A percentile compares a stretch with the other conserved stretches of the same genome.
These are phyloP conservation scores for Neofusicoccum parvum DNA, from an alignment of 2,329 filamentous ascomycete genomes.

Conservation along the genomic window DNA sequence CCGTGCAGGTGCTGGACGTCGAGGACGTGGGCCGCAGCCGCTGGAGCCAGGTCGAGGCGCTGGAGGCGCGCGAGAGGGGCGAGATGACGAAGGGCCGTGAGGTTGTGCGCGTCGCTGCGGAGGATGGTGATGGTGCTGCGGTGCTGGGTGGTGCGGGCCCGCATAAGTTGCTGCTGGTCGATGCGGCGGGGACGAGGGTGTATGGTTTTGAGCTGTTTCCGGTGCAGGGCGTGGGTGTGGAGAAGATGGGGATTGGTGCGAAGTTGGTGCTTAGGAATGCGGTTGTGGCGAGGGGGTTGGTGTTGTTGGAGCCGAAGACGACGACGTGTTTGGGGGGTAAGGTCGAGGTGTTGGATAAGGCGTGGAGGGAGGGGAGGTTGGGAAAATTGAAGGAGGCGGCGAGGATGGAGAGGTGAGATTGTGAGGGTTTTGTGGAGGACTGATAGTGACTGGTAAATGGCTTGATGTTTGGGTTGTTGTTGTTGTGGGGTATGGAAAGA, in stretches of 20 bases:
- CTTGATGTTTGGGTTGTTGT: too few species aligned
- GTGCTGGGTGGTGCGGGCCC: slow-evolving; percentile 49
- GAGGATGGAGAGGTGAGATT: slow-evolving; percentile 3
- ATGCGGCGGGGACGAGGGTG: slow-evolving; percentile 67
- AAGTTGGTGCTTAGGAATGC: slow-evolving; percentile 74
- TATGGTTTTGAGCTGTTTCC: slow-evolving; percentile 66
- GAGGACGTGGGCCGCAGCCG: slow-evolving; percentile 78
- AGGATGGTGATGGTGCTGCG: slow-evolving; percentile 28
- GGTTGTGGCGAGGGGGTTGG: slow-evolving; percentile 71
- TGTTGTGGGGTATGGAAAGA: too few species aligned
- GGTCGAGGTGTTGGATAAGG: slow-evolving; percentile 76
- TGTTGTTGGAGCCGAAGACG: slow-evolving; percentile 73
- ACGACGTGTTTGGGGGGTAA: slow-evolving; percentile 83
- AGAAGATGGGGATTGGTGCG: slow-evolving; percentile 76
- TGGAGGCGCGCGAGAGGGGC: slow-evolving; percentile 72
- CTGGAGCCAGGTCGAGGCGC: slow-evolving; percentile 85
- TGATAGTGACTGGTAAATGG: too few species aligned
- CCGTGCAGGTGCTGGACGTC: slow-evolving; percentile 82
- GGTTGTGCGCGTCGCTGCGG: slow-evolving; percentile 70
- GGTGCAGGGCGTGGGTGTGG: slow-evolving; percentile 69
- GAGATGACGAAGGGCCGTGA: slow-evolving; percentile 77
- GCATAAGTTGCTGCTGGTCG: slow-evolving; percentile 80
- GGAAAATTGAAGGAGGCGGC: slow-evolving; percentile 66
- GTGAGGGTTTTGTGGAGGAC: too few species aligned
- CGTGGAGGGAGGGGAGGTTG: slow-evolving; percentile 74